A percentile compares a stretch with the other conserved stretches of the same genome.
phyloP scores from a whole-genome alignment of 2,329 filamentous ascomycete genomes.

The Coniochaeta hoffmannii region DNA sequence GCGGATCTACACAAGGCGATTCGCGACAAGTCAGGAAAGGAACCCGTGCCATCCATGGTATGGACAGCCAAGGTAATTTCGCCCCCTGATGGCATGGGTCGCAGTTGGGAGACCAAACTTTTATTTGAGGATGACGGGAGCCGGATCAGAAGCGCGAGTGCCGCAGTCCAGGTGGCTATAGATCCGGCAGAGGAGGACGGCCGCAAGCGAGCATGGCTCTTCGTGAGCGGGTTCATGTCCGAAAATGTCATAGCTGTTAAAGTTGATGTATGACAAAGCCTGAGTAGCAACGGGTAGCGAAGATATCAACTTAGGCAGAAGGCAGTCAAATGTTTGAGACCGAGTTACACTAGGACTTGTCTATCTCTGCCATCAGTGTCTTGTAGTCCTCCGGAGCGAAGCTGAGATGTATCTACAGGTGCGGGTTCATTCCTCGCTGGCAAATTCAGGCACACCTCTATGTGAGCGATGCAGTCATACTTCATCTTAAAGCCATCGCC shows the following conservation, averaged over 20 bases:
- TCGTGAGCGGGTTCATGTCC: slow-evolving; percentile 48
- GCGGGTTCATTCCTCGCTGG: too few relatives aligned
- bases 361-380: too few relatives aligned
- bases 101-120: slow-evolving; percentile 34
- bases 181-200: slow-evolving; percentile 35
- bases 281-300: background rate
- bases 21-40: slow-evolving; percentile 26
- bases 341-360: too few relatives aligned
- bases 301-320: too few relatives aligned
- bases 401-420: too few relatives aligned
- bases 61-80: slow-evolving; percentile 25
- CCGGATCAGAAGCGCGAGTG: slow-evolving; percentile 39
- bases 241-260: slow-evolving; percentile 41
- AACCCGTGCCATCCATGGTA: slow-evolving; percentile 37
- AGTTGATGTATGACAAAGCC: slow-evolving; percentile 33
- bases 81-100: background rate
- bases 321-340: too few relatives aligned
- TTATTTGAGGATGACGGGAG: slow-evolving; percentile 52
- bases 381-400: too few relatives aligned
- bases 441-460: too few relatives aligned
- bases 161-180: slow-evolving; percentile 44
- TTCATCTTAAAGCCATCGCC: background rate
- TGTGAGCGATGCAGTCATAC: too few relatives aligned
- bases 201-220: slow-evolving; percentile 46
- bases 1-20: slow-evolving; percentile 26